Percentiles rank a stretch among this genome's conserved stretches.
Evolutionary conservation across 495 filamentous ascomycete species (phyloP).

Genomic region (Penicillium cinerascens): DNA sequence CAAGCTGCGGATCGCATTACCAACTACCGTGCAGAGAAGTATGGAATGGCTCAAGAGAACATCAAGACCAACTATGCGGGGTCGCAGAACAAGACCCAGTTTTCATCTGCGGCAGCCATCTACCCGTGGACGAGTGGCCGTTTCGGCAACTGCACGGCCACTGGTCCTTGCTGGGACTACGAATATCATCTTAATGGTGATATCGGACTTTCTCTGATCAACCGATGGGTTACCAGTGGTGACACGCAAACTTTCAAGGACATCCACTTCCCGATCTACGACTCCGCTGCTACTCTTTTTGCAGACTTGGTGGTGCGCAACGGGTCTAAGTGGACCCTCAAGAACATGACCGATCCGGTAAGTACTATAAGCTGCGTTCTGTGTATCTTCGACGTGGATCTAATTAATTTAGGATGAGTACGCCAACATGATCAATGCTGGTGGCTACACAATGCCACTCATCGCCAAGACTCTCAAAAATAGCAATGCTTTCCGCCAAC

Average conservation of each 20-base stretch:
- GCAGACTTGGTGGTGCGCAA: constrained; percentile 53
- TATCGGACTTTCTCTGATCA: constrained; percentile 60
- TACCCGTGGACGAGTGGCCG: constrained; percentile 64
- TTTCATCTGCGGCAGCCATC: constrained; percentile 50
- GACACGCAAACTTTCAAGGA: constrained; percentile 53
- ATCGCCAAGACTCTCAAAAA: constrained; percentile 54
- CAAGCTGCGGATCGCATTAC: constrained; percentile 54
- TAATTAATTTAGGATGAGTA: constrained; percentile 57
- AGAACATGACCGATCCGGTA: constrained; percentile 77
- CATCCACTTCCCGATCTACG: constrained; percentile 55
- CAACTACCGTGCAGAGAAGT: constrained; percentile 54
- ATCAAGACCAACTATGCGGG: constrained; percentile 42
- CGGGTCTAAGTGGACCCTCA: constrained; percentile 46
- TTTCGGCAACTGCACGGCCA: constrained; percentile 62
- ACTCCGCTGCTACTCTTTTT: constrained; percentile 56
- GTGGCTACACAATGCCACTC: constrained; percentile 69
- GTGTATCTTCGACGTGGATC: no score
- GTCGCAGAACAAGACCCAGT: constrained; percentile 52
- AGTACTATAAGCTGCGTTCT: constrained; percentile 8
- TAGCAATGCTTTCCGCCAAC: constrained; percentile 53
- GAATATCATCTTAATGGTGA: constrained; percentile 66
- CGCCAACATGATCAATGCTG: constrained; percentile 67
- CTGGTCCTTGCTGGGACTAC: constrained; percentile 63
- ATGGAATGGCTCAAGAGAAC: constrained; percentile 51
- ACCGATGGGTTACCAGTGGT: constrained; percentile 59